Conservation (phyloP, 257 asterid genomes). For the Phtheirospermum japonicum region DNA sequence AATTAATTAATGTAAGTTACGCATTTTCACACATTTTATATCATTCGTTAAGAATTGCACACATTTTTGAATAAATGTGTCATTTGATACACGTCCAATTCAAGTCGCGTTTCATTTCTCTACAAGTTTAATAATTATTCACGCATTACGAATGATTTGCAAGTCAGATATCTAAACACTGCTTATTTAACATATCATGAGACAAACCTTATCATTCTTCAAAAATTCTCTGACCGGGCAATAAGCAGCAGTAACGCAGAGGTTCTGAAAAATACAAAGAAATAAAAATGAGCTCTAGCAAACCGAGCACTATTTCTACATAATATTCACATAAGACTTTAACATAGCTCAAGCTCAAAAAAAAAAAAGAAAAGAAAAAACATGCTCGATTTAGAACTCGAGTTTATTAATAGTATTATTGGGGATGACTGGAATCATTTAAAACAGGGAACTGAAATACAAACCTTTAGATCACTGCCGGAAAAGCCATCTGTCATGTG, state of each 20-base stretch:
- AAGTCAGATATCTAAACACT: neutral
- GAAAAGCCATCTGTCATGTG: slow-evolving; percentile 37
- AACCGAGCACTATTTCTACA: too few relatives aligned
- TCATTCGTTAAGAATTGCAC: too few relatives aligned
- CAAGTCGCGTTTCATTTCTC: neutral
- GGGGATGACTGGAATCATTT: neutral
- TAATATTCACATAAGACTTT: neutral
- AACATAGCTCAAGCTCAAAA: neutral
- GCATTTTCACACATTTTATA: too few relatives aligned
- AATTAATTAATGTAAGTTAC: too few relatives aligned
- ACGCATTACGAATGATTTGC: neutral
- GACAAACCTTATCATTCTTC: slow-evolving; percentile 29
- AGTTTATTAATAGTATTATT: neutral
- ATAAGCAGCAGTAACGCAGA: slow-evolving; percentile 37
- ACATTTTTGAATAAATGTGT: too few relatives aligned
- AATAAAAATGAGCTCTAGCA: neutral
- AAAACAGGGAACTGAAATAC: neutral
- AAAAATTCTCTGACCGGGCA: slow-evolving; percentile 33
- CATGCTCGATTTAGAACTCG: neutral
- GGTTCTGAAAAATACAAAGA: slow-evolving; percentile 28
- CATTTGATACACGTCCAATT: neutral
- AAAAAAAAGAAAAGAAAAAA: neutral
- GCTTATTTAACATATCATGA: slow-evolving; percentile 5
- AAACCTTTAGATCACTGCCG: slow-evolving; percentile 43
- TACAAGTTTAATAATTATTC: too few relatives aligned